A percentile compares a stretch with the other conserved stretches of the same genome.
phyloP scores from a whole-genome alignment of 2,329 filamentous ascomycete species.

The Penicillium sp. region DNA sequence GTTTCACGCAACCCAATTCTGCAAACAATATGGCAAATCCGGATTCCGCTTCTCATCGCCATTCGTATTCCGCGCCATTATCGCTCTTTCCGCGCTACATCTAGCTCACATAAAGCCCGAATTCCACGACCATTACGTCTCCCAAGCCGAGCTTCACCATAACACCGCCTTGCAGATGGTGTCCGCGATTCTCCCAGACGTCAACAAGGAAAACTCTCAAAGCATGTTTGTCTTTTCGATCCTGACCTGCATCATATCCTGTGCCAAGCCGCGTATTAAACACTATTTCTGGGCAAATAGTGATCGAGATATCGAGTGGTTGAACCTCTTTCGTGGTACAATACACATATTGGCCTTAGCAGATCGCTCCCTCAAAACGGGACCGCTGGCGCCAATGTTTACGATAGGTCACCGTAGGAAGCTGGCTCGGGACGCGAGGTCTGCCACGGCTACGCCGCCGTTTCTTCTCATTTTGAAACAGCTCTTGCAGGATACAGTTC shows the following conservation, averaged over 20 bases:
- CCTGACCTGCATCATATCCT: constrained; percentile 13
- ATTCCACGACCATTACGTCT: constrained; percentile 15
- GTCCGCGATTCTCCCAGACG: constrained; percentile 4
- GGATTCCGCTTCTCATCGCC: constrained; percentile 10
- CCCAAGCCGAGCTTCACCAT: constrained; percentile 19
- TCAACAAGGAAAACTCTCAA: constrained; percentile 11
- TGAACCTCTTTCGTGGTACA: constrained; percentile 9
- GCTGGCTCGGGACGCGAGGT: constrained; percentile 7
- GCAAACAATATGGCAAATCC: constrained; percentile 15
- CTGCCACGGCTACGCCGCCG: neutral
- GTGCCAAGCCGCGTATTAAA: constrained; percentile 1
- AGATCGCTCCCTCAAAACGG: neutral
- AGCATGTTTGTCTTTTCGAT: constrained; percentile 12
- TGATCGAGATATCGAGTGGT: constrained; percentile 10
- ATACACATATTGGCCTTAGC: constrained; percentile 1
- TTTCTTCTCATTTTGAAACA: constrained; percentile 4
- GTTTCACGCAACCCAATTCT: constrained; percentile 10
- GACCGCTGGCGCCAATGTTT: constrained; percentile 10
- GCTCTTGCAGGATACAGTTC: constrained; percentile 5
- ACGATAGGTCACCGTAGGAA: constrained; percentile 5
- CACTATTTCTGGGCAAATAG: constrained; percentile 6
- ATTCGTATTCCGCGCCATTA: constrained; percentile 13
- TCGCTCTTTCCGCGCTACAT: constrained; percentile 13
- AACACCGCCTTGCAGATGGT: constrained; percentile 17
- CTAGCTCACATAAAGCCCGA: constrained; percentile 16